Base-by-base conservation (phyloP, 805 yeast genomes). In the Saturnispora sanitii region DNA sequence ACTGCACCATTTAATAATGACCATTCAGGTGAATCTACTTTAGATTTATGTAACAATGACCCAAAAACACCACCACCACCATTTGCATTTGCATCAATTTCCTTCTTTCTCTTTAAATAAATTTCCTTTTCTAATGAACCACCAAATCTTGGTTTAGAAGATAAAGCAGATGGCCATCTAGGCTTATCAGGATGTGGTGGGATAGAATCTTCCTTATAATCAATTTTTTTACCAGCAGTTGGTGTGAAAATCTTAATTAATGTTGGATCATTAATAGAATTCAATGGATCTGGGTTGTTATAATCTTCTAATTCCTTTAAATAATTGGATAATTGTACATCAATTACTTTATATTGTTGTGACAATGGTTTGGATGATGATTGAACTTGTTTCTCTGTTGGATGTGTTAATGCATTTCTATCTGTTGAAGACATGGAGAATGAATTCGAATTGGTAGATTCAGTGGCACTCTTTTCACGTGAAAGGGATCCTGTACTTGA, bases 131-230 rank as follows among this genome's bases (percentile, higher is more conserved):
- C 61, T 1, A 49, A 23, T 13, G 58, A 51, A 13, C 45, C 50
- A 37, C 53, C 53, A 37, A 46, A 60, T 36, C 49, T 53, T 19
- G 64, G 63, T 23, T 51, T 46, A 19, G 44, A 23, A 6, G 65
- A 51, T 8, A 75, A 57, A 1, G 77, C 76, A 3, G 79, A 65
- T 5, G 77, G 77, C 13, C 70, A 52, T 26, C 60, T 65, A 2
- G 78, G 67, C 36, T 43, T 51, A 19, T 53, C 54, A 2, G 79
- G 79, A 50, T 73, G 78, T 4, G 71, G 57, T 3, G 79, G 81
- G 7, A 75, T 65, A 1, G 71, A 71, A 26, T 58, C 59, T 1
- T 51, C 58, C 43, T 67, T 72, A 25, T 61, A 54, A 33, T 52
- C 56, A 51, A 61, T 39, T 4, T 49, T 45, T 2, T 56, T 49